phyloP scores from a whole-genome alignment of 768 basidiomycete genomes.

The Calocybe indica region DNA sequence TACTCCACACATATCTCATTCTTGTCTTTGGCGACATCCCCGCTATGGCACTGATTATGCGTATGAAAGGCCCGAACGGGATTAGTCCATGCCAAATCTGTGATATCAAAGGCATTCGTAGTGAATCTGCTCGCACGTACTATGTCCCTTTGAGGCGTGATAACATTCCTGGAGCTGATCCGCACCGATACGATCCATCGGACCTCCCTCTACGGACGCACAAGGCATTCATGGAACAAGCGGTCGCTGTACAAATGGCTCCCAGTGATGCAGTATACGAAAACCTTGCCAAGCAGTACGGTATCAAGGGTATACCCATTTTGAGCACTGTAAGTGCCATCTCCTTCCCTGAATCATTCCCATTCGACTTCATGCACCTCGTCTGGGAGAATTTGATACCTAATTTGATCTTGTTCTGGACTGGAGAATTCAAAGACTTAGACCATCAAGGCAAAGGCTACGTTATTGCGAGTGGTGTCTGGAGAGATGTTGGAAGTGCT shows the following conservation, averaged over 20 bases:
- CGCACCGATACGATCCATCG: too few relatives aligned
- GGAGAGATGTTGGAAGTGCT: conserved; percentile 32
- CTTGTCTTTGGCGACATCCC: conserved; percentile 15
- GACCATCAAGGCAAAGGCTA: conserved; percentile 24
- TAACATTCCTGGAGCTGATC: conserved; percentile 4
- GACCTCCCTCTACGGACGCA: conserved; percentile 23
- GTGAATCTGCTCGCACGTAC: conserved; percentile 3
- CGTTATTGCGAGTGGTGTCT: conserved; percentile 20
- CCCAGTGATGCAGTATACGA: conserved; percentile 8
- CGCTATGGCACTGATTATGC: conserved; percentile 16
- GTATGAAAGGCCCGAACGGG: conserved; percentile 39
- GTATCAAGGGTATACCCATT: conserved; percentile 22
- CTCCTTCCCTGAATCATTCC: conserved; percentile 32
- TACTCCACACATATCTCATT: conserved; percentile 13
- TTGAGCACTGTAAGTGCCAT: conserved; percentile 22
- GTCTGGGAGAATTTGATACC: conserved; percentile 37
- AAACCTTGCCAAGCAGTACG: conserved; percentile 14
- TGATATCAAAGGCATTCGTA: conserved; percentile 21
- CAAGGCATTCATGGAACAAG: conserved; percentile 11
- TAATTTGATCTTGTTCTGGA: conserved; percentile 35
- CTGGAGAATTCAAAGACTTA: conserved; percentile 33
- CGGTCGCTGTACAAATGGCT: conserved; percentile 11
- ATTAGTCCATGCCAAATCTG: conserved; percentile 29
- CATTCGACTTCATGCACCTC: conserved; percentile 46
- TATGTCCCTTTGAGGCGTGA: conserved; percentile 20